Percentiles rank a stretch among this genome's conserved stretches.
These are phyloP conservation scores for Penicillium polonicum DNA, from an alignment of 2,329 filamentous ascomycete genomes.

Conservation along the genomic window DNA sequence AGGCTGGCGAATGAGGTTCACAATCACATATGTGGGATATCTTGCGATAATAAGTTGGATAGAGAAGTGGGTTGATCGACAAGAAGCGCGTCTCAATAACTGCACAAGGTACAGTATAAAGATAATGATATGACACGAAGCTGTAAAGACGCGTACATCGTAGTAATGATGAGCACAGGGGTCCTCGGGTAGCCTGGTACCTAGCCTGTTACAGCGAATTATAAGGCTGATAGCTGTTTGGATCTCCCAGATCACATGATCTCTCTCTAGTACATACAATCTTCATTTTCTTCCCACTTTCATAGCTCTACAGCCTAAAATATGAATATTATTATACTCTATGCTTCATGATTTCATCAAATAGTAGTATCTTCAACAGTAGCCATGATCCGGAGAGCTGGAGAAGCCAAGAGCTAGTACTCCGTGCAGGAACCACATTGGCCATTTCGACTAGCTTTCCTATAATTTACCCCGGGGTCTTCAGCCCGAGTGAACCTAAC, in stretches of 20 bases:
- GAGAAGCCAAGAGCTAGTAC: too few relatives aligned
- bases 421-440: too few relatives aligned
- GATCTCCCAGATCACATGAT: not conserved
- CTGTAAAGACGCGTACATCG: not conserved
- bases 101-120: not conserved
- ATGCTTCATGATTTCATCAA: too few relatives aligned
- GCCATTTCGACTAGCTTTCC: too few relatives aligned
- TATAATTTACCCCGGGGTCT: too few relatives aligned
- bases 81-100: not conserved
- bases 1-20: not conserved
- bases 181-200: not conserved
- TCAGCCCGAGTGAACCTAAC: too few relatives aligned
- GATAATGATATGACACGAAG: not conserved
- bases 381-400: too few relatives aligned
- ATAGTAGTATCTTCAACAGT: too few relatives aligned
- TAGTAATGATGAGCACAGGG: not conserved
- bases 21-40: not conserved
- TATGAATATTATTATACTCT: too few relatives aligned
- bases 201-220: not conserved
- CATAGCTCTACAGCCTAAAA: too few relatives aligned
- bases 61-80: not conserved
- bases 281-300: too few relatives aligned
- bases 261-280: too few relatives aligned
- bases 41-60: not conserved
- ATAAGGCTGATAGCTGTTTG: not conserved